These are phyloP conservation scores for Coemansia sp. DNA, from an alignment of 192 early-diverging fungal species.

Conservation along the genomic window DNA sequence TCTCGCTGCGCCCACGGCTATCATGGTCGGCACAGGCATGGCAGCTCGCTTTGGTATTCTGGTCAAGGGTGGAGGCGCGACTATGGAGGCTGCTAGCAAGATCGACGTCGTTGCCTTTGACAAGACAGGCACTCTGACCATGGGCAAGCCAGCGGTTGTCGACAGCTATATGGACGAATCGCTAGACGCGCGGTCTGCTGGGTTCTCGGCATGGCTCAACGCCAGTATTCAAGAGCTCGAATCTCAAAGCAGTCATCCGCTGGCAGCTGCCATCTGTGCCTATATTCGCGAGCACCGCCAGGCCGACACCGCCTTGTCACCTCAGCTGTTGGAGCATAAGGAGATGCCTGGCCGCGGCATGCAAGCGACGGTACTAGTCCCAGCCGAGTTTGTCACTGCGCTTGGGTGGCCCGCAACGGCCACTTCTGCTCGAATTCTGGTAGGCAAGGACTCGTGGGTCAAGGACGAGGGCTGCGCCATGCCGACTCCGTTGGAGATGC, in stretches of 20 bases:
- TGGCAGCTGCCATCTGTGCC: conserved; percentile 72
- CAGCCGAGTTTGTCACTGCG: conserved; percentile 17
- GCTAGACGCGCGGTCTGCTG: conserved; percentile 33
- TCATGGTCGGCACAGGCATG: conserved; percentile 97
- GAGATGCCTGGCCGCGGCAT: conserved; percentile 54
- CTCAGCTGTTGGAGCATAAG: conserved; percentile 32
- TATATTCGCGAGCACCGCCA: conserved; percentile 55
- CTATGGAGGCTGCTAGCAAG: conserved; percentile 79
- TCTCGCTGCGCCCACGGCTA: conserved; percentile 94
- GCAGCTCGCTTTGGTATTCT: conserved; percentile 91
- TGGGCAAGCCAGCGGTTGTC: conserved; percentile 69
- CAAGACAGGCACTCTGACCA: conserved; percentile 96
- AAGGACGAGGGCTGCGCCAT: conserved; percentile 58
- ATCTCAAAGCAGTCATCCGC: conserved; percentile 82
- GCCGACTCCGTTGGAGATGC: conserved; percentile 31
- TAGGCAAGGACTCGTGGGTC: conserved; percentile 79
- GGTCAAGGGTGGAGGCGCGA: conserved; percentile 89
- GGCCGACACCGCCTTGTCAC: conserved; percentile 11
- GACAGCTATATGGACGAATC: conserved; percentile 28
- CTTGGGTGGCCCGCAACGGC: conserved; percentile 30
- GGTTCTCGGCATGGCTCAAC: conserved; percentile 48
- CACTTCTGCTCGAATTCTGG: conserved; percentile 35
- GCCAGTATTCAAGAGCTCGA: conserved; percentile 74
- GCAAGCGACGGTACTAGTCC: conserved; percentile 35
- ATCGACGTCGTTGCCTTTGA: conserved; percentile 94